Evolutionary conservation across 2,329 filamentous ascomycete species (phyloP).

Genomic region (Cladobotryum protrusum): DNA sequence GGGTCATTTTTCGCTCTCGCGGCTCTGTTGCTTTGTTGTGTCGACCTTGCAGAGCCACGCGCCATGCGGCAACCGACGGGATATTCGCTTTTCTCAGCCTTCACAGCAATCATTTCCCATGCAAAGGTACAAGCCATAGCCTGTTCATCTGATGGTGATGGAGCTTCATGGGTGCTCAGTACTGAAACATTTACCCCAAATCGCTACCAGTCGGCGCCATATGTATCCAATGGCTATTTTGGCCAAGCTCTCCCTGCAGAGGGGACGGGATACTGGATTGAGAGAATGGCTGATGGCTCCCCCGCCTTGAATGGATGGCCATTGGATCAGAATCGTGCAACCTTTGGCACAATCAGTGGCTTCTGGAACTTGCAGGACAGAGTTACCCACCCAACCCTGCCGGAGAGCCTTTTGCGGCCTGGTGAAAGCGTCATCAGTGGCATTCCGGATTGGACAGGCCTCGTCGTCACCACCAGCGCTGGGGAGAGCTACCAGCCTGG

Average conservation of each 20-base stretch:
- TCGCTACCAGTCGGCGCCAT: neutral
- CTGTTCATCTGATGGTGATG: no score
- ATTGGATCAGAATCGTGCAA: neutral
- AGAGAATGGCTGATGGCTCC: neutral
- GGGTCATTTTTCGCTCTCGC: no score
- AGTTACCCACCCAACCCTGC: neutral
- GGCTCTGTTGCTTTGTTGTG: no score
- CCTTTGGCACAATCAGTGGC: neutral
- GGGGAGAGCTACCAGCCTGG: neutral
- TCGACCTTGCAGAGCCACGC: no score
- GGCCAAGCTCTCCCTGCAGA: neutral
- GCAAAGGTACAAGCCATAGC: neutral
- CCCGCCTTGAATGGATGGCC: neutral
- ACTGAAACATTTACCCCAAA: neutral
- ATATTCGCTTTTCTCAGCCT: no score
- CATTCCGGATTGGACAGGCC: neutral
- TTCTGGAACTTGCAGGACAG: conserved; percentile 1
- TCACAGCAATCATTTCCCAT: neutral
- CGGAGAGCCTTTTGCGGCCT: neutral
- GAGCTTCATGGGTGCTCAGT: neutral
- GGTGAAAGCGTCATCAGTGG: conserved; percentile 1
- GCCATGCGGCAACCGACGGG: no score
- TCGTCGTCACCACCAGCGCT: neutral
- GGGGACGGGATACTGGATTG: neutral
- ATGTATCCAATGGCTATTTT: conserved; percentile 1